phyloP scores from a whole-genome alignment of 208 protist genomes.

The Trypanosoma cruzi region DNA sequence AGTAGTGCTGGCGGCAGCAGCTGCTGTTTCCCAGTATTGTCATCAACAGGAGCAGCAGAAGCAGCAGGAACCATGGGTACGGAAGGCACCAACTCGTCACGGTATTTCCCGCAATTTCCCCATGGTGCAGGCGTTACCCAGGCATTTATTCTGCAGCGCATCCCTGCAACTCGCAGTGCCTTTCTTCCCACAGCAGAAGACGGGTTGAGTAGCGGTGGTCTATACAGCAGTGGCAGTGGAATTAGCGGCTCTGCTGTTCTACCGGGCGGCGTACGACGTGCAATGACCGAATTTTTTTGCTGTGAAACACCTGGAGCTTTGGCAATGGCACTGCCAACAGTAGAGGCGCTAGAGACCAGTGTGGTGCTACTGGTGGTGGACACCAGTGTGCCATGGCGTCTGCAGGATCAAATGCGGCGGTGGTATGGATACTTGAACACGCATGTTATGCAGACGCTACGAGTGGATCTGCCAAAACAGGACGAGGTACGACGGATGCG shows the following conservation, averaged over 20 bases:
- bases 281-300: slow-evolving; percentile 80
- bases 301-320: slow-evolving; percentile 81
- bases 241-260: background rate
- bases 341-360: slow-evolving; percentile 57
- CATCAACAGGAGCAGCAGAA: background rate
- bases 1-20: background rate
- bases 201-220: background rate
- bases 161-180: slow-evolving; percentile 32
- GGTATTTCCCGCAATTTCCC: slow-evolving; percentile 28
- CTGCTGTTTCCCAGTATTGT: background rate
- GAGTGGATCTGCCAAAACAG: slow-evolving; percentile 55
- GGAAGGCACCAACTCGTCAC: background rate
- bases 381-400: slow-evolving; percentile 43
- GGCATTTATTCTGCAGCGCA: slow-evolving; percentile 67
- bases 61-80: background rate
- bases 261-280: slow-evolving; percentile 7
- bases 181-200: background rate
- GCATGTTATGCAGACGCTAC: slow-evolving; percentile 58
- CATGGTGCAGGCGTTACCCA: slow-evolving; percentile 69
- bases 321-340: slow-evolving; percentile 66
- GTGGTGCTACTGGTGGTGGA: slow-evolving; percentile 83
- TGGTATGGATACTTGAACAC: slow-evolving; percentile 49
- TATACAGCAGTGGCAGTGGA: background rate
- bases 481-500: slow-evolving; percentile 76
- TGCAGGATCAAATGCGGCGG: slow-evolving; percentile 59